Percentiles rank a stretch among this genome's conserved stretches.
These are phyloP conservation scores for Cladosporium sp. DNA, from an alignment of 2,329 filamentous ascomycete genomes.

Conservation along the genomic window DNA sequence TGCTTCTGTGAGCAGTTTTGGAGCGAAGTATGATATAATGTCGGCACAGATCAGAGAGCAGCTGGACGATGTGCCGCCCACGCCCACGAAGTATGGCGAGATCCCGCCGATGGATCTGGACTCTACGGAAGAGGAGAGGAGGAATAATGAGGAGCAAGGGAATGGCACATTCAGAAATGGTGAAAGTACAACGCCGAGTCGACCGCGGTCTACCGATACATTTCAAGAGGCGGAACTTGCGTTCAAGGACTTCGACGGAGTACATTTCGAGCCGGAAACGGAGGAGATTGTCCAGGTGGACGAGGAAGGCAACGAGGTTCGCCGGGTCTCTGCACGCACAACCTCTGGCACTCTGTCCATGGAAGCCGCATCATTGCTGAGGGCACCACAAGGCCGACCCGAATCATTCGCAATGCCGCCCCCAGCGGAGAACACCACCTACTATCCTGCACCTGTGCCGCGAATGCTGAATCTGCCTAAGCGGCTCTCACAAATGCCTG, in stretches of 20 bases:
- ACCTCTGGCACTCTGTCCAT: conserved; percentile 26
- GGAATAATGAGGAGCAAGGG: conserved; percentile 2
- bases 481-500: conserved; percentile 71
- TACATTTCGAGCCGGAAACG: conserved; percentile 62
- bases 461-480: conserved; percentile 90
- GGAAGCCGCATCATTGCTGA: conserved; percentile 27
- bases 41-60: conserved; percentile 28
- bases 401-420: conserved; percentile 57
- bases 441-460: conserved; percentile 91
- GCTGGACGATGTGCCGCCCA: conserved; percentile 24
- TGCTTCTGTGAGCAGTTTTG: conserved; percentile 25
- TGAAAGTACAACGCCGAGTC: conserved; percentile 30
- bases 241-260: conserved; percentile 79
- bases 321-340: conserved; percentile 28
- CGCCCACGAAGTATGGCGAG: conserved; percentile 17
- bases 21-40: conserved; percentile 27
- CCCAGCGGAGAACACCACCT: conserved; percentile 79
- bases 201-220: conserved; percentile 54
- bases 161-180: conserved; percentile 5
- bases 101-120: conserved; percentile 5
- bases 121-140: background rate
- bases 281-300: conserved; percentile 32
- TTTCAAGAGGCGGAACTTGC: conserved; percentile 62
- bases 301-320: conserved; percentile 30
- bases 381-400: conserved; percentile 35